Base-by-base conservation (phyloP, 148 eudicot genomes). In the Persicaria maculosa region DNA sequence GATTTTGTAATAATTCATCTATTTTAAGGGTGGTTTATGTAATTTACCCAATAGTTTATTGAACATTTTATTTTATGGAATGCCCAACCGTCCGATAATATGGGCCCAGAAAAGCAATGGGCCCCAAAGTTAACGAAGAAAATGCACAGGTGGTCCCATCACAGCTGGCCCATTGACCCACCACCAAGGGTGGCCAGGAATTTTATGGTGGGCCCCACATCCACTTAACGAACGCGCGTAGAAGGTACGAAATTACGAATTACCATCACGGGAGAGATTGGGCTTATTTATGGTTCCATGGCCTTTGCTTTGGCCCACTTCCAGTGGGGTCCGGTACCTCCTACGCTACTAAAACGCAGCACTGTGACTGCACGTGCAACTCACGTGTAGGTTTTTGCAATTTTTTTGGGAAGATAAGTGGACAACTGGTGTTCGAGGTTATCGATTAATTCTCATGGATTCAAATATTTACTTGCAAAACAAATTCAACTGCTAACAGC, bases 81-180 rank as follows among this genome's bases (percentile, higher is more conserved):
- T 10, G 62, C 19, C 67, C 44, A 36, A 40, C 14, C 67, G 40
- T 36, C 67, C 67, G 40, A 59, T 25, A 10, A 59, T 59, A 22
- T 59, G 67, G 67, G 40, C 67, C 67, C 67, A 22, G 67, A 59
- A 59, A 59, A 59, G 67, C 25, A 25, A 3, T 20, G 65, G 65
- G 43, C 65, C 65, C 65, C 65, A 22, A 36, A 22, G 25, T 5
- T 9, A 59, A 59, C 43, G 65, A 11, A 19, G 17, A 16, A 53
- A 53, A n/a, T 54, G 58, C 22, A n/a, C n/a, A 31, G 54, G 6
- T 12, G 55, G 55, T 52, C 25, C 31, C 62, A 57, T 57, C 10
- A 8, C 67, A 59, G 67, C 67, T 59, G 67, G 67, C 67, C 67
- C 67, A 59, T 20, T 59, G 67, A 59, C 43, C 67, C 67, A 59